Conservation (phyloP, 164 flowering plant genomes). For the Macadamia tetraphylla region DNA sequence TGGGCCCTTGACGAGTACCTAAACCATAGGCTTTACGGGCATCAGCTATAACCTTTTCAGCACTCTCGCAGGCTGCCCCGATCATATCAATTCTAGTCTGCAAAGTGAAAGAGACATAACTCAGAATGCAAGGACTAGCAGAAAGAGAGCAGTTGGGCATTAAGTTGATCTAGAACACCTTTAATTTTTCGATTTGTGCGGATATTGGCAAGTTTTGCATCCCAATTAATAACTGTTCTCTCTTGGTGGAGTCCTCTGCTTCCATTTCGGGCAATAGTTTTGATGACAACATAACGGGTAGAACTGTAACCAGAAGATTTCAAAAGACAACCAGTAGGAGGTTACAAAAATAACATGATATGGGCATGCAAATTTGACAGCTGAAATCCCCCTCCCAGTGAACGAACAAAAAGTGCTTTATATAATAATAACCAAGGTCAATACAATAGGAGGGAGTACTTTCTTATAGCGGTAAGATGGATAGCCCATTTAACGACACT, state of each 20-base stretch:
- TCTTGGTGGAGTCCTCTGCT: constrained; percentile 67
- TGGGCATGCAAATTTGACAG: too few species aligned
- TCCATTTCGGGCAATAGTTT: constrained; percentile 95
- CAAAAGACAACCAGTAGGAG: background rate
- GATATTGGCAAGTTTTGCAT: constrained; percentile 71
- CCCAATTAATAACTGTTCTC: constrained; percentile 80
- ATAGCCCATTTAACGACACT: too few species aligned
- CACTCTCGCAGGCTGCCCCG: constrained; percentile 91
- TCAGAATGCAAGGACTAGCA: constrained; percentile 1
- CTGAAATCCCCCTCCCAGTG: too few species aligned
- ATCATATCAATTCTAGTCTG: constrained; percentile 91
- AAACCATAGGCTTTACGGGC: constrained; percentile 79
- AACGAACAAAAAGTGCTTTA: too few species aligned
- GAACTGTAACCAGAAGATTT: constrained; percentile 36
- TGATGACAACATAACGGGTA: constrained; percentile 92
- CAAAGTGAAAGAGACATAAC: constrained; percentile 12
- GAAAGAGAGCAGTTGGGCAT: constrained; percentile 1
- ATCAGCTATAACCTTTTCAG: constrained; percentile 84
- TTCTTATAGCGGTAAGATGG: too few species aligned
- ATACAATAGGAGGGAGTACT: too few species aligned
- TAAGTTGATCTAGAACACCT: constrained; percentile 37
- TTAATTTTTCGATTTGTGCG: constrained; percentile 78
- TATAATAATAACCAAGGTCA: too few species aligned
- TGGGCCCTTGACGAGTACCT: constrained; percentile 76
- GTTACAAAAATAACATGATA: too few species aligned